A percentile compares a stretch with the other conserved stretches of the same genome.
These are phyloP conservation scores for Manihot esculenta DNA, from an alignment of 441 rosid species.

Conservation along the genomic window DNA sequence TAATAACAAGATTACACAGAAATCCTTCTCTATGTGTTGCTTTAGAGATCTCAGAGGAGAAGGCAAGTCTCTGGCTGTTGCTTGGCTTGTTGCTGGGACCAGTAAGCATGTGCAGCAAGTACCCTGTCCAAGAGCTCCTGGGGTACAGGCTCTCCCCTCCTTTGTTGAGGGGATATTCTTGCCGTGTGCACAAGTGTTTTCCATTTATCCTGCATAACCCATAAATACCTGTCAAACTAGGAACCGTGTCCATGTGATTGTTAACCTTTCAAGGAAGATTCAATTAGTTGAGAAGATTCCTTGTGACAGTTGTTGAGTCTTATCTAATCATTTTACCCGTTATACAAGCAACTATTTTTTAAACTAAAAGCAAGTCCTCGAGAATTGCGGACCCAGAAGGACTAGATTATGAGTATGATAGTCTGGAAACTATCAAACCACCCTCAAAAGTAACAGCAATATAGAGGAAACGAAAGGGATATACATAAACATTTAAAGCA, in stretches of 20 bases:
- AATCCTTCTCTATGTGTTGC: slow-evolving; percentile 17
- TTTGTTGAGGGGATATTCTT: slow-evolving; percentile 92
- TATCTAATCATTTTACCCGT: slow-evolving; percentile 33
- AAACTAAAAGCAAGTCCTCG: slow-evolving; percentile 8
- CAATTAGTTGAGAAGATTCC: slow-evolving; percentile 28
- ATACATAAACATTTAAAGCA: not conserved
- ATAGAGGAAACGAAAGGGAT: not conserved
- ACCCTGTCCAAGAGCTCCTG: slow-evolving; percentile 94
- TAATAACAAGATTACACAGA: slow-evolving; percentile 30
- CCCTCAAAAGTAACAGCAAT: not conserved
- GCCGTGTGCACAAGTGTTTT: slow-evolving; percentile 97
- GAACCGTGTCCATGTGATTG: not conserved
- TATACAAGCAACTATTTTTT: slow-evolving; percentile 30
- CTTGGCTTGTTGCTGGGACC: slow-evolving; percentile 80
- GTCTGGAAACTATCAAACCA: slow-evolving; percentile 12
- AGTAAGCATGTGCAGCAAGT: slow-evolving; percentile 76
- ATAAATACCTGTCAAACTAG: not conserved
- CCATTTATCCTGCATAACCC: slow-evolving; percentile 80
- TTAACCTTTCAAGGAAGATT: slow-evolving; percentile 2
- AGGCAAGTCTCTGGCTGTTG: slow-evolving; percentile 48
- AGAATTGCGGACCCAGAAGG: slow-evolving; percentile 26
- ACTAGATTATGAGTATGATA: not conserved
- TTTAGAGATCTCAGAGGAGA: slow-evolving; percentile 39
- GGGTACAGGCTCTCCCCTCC: slow-evolving; percentile 98
- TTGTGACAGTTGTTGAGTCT: slow-evolving; percentile 18